phyloP scores from a whole-genome alignment of 139 green algal genomes.

The Pleodorina starrii region DNA sequence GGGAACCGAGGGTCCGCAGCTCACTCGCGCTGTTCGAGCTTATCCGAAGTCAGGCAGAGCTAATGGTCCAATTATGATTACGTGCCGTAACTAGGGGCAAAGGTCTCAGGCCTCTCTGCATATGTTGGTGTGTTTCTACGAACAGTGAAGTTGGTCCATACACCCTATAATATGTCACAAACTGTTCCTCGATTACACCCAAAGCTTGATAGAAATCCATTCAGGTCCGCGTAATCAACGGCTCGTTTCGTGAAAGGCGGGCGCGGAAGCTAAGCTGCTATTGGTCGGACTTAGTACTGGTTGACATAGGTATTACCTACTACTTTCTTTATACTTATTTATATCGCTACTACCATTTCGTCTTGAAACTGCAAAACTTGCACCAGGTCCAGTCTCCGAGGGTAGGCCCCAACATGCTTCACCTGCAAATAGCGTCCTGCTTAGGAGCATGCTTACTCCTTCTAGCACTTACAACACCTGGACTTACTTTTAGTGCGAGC shows the following conservation, averaged over 20 bases:
- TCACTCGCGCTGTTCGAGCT: no score
- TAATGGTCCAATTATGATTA: no score
- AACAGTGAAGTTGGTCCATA: no score
- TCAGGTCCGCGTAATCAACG: no score
- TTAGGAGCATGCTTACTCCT: constrained; percentile 7
- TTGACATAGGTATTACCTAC: background rate
- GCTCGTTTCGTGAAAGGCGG: background rate
- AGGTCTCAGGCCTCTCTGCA: no score
- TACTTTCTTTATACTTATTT: background rate
- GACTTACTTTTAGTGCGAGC: background rate
- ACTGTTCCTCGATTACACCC: no score
- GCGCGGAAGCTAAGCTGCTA: background rate
- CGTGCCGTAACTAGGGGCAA: no score
- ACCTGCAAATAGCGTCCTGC: background rate
- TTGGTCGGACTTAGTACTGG: background rate
- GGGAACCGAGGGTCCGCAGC: no score
- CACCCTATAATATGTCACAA: no score
- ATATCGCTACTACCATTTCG: background rate
- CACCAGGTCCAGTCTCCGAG: background rate
- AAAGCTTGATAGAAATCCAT: no score
- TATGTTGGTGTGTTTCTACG: no score
- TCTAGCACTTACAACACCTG: background rate
- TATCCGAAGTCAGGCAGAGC: no score
- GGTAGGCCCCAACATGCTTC: background rate
- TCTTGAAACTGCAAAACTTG: background rate